Evolutionary conservation across 2,329 filamentous ascomycete species (phyloP).

Genomic region (Cercospora sp.): DNA sequence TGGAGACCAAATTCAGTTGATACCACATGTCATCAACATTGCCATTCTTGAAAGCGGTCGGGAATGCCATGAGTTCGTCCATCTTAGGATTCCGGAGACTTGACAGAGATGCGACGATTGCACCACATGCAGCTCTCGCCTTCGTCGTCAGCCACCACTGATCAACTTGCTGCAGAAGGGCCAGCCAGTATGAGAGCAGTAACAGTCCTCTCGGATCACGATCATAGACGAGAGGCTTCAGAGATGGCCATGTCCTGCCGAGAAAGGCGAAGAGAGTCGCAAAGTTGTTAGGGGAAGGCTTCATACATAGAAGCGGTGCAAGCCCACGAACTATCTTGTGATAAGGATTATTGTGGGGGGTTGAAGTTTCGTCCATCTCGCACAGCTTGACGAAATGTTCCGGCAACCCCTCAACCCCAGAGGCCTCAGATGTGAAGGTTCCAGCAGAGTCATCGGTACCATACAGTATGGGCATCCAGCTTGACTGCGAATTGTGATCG

Average conservation of each 20-base stretch:
- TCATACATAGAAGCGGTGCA: slow-evolving; percentile 22
- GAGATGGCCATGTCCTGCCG: slow-evolving; percentile 21
- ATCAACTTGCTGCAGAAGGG: slow-evolving; percentile 23
- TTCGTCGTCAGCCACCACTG: slow-evolving; percentile 27
- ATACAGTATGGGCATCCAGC: background rate
- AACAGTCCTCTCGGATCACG: slow-evolving; percentile 24
- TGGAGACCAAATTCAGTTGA: background rate
- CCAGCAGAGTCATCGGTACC: background rate
- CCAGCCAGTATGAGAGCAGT: slow-evolving; percentile 28
- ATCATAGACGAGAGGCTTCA: slow-evolving; percentile 20
- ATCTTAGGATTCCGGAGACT: background rate
- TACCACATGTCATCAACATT: background rate
- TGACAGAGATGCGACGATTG: slow-evolving; percentile 23
- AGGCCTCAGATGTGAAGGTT: background rate
- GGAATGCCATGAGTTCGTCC: background rate
- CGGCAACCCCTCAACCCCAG: slow-evolving; percentile 18
- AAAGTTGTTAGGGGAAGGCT: slow-evolving; percentile 3
- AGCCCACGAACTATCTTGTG: slow-evolving; percentile 25
- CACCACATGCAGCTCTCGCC: slow-evolving; percentile 21
- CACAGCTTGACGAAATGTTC: slow-evolving; percentile 26
- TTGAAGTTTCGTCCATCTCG: slow-evolving; percentile 19
- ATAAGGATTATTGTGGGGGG: slow-evolving; percentile 21
- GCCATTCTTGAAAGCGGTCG: background rate
- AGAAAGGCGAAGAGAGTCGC: slow-evolving; percentile 24
- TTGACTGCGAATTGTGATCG: background rate